Evolutionary conservation across 768 basidiomycete genomes (phyloP).

Genomic region (Daedaleopsis nitida): DNA sequence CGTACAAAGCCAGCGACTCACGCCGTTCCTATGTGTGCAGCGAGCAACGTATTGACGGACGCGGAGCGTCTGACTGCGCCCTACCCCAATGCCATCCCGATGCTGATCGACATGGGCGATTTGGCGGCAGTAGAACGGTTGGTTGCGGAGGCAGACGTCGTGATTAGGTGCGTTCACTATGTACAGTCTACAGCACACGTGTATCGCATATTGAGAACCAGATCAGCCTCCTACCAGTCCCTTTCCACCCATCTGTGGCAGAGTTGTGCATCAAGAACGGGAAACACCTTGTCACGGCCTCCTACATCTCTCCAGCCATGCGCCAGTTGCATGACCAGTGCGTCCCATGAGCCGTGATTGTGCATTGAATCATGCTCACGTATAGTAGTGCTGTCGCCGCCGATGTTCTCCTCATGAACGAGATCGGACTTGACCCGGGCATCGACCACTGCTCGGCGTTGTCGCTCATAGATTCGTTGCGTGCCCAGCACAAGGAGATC

Average conservation of each 20-base stretch:
- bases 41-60: conserved; percentile 70
- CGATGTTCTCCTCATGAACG: conserved; percentile 78
- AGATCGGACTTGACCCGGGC: conserved; percentile 89
- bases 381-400: conserved; percentile 55
- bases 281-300: conserved; percentile 88
- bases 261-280: conserved; percentile 65
- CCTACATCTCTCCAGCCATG: conserved; percentile 86
- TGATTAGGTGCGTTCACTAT: conserved; percentile 66
- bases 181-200: background rate
- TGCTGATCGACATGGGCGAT: conserved; percentile 63
- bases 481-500: conserved; percentile 53
- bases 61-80: conserved; percentile 48
- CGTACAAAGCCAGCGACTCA: background rate
- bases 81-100: conserved; percentile 54
- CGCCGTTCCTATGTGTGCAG: conserved; percentile 38
- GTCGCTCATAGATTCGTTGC: conserved; percentile 58
- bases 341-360: conserved; percentile 20
- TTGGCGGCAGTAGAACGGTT: conserved; percentile 46
- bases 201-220: background rate
- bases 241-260: conserved; percentile 72
- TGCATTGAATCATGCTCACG: background rate
- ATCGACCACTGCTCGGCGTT: conserved; percentile 89
- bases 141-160: conserved; percentile 69
- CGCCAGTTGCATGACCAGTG: conserved; percentile 60
- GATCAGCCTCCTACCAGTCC: conserved; percentile 74